Conservation (phyloP, 1,284 basidiomycete species). For the Pseudozyma sp. region DNA sequence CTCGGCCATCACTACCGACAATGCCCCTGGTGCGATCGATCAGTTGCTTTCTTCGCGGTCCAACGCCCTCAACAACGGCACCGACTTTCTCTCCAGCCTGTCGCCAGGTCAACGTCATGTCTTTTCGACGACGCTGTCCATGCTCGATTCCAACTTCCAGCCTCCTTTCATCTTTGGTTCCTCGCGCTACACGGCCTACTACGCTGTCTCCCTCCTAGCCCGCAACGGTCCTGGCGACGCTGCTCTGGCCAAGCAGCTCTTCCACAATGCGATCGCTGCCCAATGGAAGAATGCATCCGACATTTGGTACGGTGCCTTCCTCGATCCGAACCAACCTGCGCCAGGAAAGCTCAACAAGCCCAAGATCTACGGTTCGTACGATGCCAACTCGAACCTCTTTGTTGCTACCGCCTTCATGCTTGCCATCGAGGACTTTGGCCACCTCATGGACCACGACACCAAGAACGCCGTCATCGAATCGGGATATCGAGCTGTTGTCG, state of each 20-base stretch:
- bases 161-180: slow-evolving; percentile 36
- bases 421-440: slow-evolving; percentile 31
- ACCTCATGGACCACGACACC: slow-evolving; percentile 29
- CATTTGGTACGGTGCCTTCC: slow-evolving; percentile 43
- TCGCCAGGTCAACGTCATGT: slow-evolving; percentile 30
- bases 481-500: slow-evolving; percentile 34
- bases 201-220: slow-evolving; percentile 34
- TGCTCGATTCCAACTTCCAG: slow-evolving; percentile 33
- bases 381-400: slow-evolving; percentile 42
- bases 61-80: slow-evolving; percentile 9
- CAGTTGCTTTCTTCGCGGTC: slow-evolving; percentile 14
- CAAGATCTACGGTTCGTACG: slow-evolving; percentile 40
- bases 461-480: slow-evolving; percentile 29
- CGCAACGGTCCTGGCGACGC: slow-evolving; percentile 36
- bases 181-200: slow-evolving; percentile 39
- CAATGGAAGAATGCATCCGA: slow-evolving; percentile 28
- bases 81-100: slow-evolving; percentile 28
- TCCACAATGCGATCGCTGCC: slow-evolving; percentile 28
- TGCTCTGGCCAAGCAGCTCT: slow-evolving; percentile 25
- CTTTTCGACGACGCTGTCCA: slow-evolving; percentile 17
- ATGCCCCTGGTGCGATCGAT: slow-evolving; percentile 6
- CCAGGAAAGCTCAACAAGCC: slow-evolving; percentile 33
- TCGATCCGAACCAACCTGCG: slow-evolving; percentile 29
- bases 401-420: slow-evolving; percentile 43
- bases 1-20: slow-evolving; percentile 3